phyloP scores from a whole-genome alignment of 2,329 filamentous ascomycete species.

The Cercospora sp. region DNA sequence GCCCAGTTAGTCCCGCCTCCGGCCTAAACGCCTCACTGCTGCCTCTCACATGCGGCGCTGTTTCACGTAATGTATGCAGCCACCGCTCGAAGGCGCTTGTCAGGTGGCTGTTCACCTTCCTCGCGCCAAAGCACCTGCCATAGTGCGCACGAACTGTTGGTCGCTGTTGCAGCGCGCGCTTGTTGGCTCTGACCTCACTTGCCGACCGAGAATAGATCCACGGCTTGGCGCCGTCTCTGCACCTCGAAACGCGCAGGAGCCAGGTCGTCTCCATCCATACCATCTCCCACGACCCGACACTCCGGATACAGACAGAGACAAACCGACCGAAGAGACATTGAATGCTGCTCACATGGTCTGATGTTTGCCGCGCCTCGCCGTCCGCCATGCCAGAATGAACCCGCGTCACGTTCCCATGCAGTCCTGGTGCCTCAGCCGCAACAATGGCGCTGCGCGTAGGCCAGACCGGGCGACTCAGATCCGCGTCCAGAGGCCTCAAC shows the following conservation, averaged over 20 bases:
- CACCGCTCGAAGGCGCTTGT: not conserved
- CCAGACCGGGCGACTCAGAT: conserved; percentile 30
- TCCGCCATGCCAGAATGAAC: conserved; percentile 26
- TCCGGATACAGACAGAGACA: not conserved
- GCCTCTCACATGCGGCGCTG: not conserved
- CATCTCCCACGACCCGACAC: not conserved
- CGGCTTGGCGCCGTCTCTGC: not conserved
- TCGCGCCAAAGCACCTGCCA: not conserved
- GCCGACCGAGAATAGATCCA: not conserved
- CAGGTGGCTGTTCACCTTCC: not conserved
- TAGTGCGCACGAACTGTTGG: not conserved
- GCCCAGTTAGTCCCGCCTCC: too few relatives aligned
- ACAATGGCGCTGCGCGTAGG: conserved; percentile 32
- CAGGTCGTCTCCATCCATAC: not conserved
- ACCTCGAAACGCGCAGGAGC: conserved; percentile 7
- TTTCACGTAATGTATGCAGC: conserved; percentile 5
- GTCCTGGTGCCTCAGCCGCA: conserved; percentile 19
- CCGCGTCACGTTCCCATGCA: conserved; percentile 7
- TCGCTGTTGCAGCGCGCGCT: not conserved
- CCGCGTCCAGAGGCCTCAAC: conserved; percentile 33
- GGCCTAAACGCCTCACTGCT: not conserved
- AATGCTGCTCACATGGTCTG: conserved; percentile 14
- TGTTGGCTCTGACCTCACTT: not conserved
- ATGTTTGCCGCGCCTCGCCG: not conserved
- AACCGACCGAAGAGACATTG: not conserved